Evolutionary conservation across 2,329 filamentous ascomycete genomes (phyloP).

Genomic region (Stachybotrys elegans): DNA sequence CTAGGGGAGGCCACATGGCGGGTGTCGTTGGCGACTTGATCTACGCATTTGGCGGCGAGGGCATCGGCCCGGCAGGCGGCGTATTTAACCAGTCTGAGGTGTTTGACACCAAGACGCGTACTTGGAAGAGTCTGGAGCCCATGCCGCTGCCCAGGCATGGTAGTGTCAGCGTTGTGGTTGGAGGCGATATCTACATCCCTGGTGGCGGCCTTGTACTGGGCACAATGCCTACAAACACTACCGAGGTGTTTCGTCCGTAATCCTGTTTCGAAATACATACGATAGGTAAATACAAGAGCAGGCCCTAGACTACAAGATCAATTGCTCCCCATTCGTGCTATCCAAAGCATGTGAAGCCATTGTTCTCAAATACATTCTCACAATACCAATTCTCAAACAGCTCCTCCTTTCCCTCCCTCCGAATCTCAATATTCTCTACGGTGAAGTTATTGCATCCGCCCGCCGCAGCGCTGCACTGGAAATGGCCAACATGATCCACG

Average conservation of each 20-base stretch:
- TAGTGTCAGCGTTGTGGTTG: neutral
- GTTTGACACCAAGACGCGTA: neutral
- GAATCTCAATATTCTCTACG: conserved; percentile 18
- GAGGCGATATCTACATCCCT: neutral
- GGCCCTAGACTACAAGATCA: too few species aligned
- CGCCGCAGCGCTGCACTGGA: conserved; percentile 25
- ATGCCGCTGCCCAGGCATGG: neutral
- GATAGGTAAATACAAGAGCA: too few species aligned
- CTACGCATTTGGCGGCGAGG: neutral
- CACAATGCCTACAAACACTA: neutral
- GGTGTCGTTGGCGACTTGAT: neutral
- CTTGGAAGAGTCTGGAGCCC: neutral
- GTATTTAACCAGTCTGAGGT: conserved; percentile 1
- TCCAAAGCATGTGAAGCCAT: conserved; percentile 22
- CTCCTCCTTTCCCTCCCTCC: conserved; percentile 7
- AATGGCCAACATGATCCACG: conserved; percentile 19
- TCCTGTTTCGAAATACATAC: too few species aligned
- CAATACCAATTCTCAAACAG: conserved; percentile 19
- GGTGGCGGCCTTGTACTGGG: neutral
- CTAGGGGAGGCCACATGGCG: neutral
- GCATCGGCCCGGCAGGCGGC: neutral
- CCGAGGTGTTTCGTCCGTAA: neutral
- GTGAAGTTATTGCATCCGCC: conserved; percentile 25
- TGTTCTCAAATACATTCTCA: conserved; percentile 17
- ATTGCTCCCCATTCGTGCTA: too few species aligned